Evolutionary conservation across 2,329 filamentous ascomycete genomes (phyloP).

Genomic region (Monosporascus sp.): DNA sequence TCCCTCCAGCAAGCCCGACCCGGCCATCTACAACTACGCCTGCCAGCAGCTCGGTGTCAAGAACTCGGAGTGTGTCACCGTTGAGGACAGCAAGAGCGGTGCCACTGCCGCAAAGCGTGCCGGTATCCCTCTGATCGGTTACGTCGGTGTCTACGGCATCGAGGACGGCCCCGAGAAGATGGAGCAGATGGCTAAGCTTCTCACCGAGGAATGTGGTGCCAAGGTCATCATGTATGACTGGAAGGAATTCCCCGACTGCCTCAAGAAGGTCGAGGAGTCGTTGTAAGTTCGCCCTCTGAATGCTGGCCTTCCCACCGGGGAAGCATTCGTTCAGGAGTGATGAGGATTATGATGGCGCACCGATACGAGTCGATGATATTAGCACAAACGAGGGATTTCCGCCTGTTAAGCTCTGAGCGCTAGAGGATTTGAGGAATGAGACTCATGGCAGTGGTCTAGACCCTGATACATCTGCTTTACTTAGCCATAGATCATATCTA

Average conservation of each 20-base stretch:
- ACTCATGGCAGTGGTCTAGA: no score
- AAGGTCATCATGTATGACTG: slow-evolving; percentile 46
- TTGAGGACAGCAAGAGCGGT: slow-evolving; percentile 71
- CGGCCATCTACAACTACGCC: slow-evolving; percentile 67
- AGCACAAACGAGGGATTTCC: no score
- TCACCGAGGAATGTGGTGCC: slow-evolving; percentile 46
- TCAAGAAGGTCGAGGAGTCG: slow-evolving; percentile 30
- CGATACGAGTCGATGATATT: no score
- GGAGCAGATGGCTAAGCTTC: slow-evolving; percentile 49
- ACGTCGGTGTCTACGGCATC: slow-evolving; percentile 55
- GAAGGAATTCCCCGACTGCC: slow-evolving; percentile 33
- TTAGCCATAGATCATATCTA: no score
- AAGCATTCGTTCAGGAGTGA: no score
- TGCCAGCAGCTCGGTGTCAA: slow-evolving; percentile 61
- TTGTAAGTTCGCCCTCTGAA: slow-evolving; percentile 19
- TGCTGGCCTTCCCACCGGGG: neutral
- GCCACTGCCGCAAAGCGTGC: slow-evolving; percentile 64
- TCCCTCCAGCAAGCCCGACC: slow-evolving; percentile 72
- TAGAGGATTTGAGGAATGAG: no score
- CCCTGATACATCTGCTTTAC: no score
- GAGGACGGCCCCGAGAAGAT: slow-evolving; percentile 42
- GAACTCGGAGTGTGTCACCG: slow-evolving; percentile 59
- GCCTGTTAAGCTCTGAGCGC: no score
- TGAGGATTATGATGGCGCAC: no score
- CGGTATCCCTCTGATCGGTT: slow-evolving; percentile 65